These are phyloP conservation scores for Colletotrichum eleusines DNA, from an alignment of 2,329 filamentous ascomycete species.

Conservation along the genomic window DNA sequence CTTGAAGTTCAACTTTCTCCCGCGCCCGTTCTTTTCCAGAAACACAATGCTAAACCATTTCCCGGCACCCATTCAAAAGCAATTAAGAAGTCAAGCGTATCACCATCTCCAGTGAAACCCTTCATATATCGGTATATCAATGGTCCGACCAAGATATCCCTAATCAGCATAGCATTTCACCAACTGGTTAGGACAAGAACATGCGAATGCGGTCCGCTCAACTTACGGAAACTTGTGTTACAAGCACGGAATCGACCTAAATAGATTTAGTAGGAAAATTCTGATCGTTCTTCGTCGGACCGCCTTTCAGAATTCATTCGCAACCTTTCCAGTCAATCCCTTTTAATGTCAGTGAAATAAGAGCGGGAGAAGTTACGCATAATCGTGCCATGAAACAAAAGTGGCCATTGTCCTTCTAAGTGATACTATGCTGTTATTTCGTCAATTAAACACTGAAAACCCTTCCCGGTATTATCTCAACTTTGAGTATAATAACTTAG, in stretches of 20 bases:
- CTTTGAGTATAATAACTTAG: not conserved
- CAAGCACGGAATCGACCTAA: not conserved
- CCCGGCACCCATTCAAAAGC: not conserved
- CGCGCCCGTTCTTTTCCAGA: fast-evolving
- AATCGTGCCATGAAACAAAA: not conserved
- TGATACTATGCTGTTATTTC: not conserved
- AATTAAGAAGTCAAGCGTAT: not conserved
- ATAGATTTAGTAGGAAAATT: not conserved
- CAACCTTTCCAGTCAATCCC: not conserved
- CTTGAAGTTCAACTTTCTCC: not conserved
- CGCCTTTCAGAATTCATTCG: not conserved
- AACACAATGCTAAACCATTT: not conserved
- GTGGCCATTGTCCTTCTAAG: not conserved
- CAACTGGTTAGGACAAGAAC: too few species aligned
- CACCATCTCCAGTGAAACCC: too few species aligned
- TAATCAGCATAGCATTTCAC: not conserved
- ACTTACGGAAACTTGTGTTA: not conserved
- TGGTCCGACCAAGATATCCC: fast-evolving
- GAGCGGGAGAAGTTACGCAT: not conserved
- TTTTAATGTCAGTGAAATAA: not conserved
- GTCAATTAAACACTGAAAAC: not conserved
- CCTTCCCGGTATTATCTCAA: not conserved
- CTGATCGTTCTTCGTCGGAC: too few species aligned
- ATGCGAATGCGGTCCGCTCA: too few species aligned
- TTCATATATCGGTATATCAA: not conserved